Conservation (phyloP, 2,329 filamentous ascomycete species). For the Colletotrichum gloeosporioides region DNA sequence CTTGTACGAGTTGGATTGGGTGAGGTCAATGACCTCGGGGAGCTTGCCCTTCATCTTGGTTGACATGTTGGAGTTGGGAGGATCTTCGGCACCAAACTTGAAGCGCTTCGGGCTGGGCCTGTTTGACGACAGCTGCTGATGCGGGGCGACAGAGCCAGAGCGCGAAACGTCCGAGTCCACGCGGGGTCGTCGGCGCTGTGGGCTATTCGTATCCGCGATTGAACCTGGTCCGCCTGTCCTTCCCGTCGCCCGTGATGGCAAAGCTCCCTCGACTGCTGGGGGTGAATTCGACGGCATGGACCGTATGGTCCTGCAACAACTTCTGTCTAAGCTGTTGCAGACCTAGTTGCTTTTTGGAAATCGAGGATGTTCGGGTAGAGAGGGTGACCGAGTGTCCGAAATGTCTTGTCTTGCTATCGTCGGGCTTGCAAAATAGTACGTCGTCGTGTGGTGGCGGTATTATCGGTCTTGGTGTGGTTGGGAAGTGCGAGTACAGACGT, state of each 20-base stretch:
- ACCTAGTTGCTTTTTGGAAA: constrained; percentile 1
- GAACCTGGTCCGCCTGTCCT: constrained; percentile 12
- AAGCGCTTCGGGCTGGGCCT: constrained; percentile 23
- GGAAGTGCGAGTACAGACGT: not conserved
- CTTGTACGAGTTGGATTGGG: constrained; percentile 59
- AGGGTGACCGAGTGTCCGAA: not conserved
- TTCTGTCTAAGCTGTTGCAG: constrained; percentile 22
- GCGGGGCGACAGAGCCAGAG: constrained; percentile 24
- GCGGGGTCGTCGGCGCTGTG: constrained; percentile 44
- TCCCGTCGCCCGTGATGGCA: constrained; percentile 23
- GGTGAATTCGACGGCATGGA: constrained; percentile 24
- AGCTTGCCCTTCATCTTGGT: constrained; percentile 44
- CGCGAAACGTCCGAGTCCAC: constrained; percentile 38
- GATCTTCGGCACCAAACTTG: constrained; percentile 13
- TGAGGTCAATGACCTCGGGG: constrained; percentile 41
- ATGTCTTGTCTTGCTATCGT: not conserved
- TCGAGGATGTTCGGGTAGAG: not conserved
- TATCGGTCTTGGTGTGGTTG: not conserved
- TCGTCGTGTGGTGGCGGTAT: not conserved
- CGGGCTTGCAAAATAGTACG: not conserved
- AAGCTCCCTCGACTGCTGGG: constrained; percentile 22
- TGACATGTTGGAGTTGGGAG: constrained; percentile 14
- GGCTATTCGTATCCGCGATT: constrained; percentile 29
- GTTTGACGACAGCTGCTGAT: constrained; percentile 7
- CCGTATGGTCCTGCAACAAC: constrained; percentile 23